These are phyloP conservation scores for Cystobasidium ongulense DNA, from an alignment of 768 basidiomycete genomes.

Conservation along the genomic window DNA sequence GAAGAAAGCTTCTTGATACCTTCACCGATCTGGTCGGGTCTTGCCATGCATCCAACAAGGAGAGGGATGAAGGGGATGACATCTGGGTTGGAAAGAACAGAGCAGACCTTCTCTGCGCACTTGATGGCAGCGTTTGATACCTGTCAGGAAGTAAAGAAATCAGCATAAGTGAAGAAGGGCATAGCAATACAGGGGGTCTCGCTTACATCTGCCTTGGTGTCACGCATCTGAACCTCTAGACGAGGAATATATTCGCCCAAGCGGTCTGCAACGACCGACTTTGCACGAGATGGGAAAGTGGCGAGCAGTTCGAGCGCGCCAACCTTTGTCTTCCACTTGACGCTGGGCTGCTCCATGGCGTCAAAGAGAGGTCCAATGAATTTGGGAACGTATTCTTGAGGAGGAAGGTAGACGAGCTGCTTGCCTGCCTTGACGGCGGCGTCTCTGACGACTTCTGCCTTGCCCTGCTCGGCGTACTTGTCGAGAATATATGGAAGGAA, in stretches of 20 bases:
- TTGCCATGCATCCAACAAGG: constrained; percentile 88
- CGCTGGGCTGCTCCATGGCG: constrained; percentile 56
- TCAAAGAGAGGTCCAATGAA: constrained; percentile 57
- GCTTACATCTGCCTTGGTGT: constrained; percentile 84
- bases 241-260: constrained; percentile 72
- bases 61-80: constrained; percentile 76
- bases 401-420: constrained; percentile 70
- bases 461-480: constrained; percentile 86
- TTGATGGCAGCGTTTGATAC: constrained; percentile 79
- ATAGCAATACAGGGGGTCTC: background rate
- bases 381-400: constrained; percentile 68
- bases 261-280: constrained; percentile 67
- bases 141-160: constrained; percentile 46
- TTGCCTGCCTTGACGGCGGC: constrained; percentile 75
- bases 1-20: constrained; percentile 92
- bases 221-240: constrained; percentile 85
- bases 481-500: constrained; percentile 71
- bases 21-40: constrained; percentile 69
- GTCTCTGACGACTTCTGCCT: constrained; percentile 80
- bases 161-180: background rate
- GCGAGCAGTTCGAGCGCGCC: constrained; percentile 73
- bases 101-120: constrained; percentile 79
- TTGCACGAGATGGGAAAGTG: constrained; percentile 35
- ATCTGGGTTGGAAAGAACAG: constrained; percentile 86
- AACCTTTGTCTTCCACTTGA: constrained; percentile 90